phyloP scores from a whole-genome alignment of 768 basidiomycete species.

The Cystofilobasidium capitatum region DNA sequence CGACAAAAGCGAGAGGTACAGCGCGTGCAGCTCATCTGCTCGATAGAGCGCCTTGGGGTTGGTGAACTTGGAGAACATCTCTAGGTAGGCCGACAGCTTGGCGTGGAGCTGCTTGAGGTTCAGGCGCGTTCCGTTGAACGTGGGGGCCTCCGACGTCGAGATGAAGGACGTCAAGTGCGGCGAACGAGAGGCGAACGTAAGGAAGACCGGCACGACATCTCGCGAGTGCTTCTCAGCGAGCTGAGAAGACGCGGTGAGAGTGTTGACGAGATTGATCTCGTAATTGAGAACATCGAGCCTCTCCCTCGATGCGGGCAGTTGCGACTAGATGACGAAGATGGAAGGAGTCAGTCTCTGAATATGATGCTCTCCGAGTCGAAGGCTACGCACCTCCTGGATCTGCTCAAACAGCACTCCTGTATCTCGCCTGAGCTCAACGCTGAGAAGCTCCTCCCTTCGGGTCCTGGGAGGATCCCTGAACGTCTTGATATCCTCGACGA shows the following conservation, averaged over 20 bases:
- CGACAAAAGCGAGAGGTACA: constrained; percentile 68
- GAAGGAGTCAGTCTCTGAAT: neutral
- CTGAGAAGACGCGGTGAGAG: constrained; percentile 57
- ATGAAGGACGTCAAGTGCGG: constrained; percentile 29
- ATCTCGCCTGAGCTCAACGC: constrained; percentile 68
- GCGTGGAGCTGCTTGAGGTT: constrained; percentile 21
- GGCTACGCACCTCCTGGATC: constrained; percentile 49
- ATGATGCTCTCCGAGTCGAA: constrained; percentile 37
- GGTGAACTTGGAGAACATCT: constrained; percentile 74
- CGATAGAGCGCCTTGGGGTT: constrained; percentile 84
- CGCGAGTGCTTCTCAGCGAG: constrained; percentile 80
- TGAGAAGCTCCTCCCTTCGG: constrained; percentile 37
- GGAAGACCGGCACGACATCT: constrained; percentile 75
- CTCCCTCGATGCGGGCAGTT: constrained; percentile 36
- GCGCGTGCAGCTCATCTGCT: constrained; percentile 52
- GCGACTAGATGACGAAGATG: constrained; percentile 33
- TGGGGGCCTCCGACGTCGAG: constrained; percentile 29
- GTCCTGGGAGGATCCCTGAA: constrained; percentile 36
- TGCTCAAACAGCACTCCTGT: constrained; percentile 59
- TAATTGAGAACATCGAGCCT: constrained; percentile 67
- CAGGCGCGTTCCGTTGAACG: constrained; percentile 7
- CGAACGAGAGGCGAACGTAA: constrained; percentile 41
- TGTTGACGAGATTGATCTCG: constrained; percentile 65
- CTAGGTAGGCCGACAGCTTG: constrained; percentile 61
- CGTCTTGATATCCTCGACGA: constrained; percentile 34